A percentile compares a stretch with the other conserved stretches of the same genome.
Conservation (phyloP, 371 early-diverging fungal species). For the Circinella umbellata region DNA sequence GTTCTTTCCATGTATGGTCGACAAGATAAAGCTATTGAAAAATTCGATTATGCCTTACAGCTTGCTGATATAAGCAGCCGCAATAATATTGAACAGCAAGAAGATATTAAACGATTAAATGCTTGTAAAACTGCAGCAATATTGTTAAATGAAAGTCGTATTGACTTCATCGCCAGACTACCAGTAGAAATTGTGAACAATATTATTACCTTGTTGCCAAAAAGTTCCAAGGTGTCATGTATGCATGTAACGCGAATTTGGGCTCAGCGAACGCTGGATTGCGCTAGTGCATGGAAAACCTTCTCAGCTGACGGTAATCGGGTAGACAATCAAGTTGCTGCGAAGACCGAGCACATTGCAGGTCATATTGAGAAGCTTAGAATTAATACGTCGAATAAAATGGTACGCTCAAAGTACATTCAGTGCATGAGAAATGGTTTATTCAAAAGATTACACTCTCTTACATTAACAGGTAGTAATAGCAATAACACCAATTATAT, state of each 20-base stretch:
- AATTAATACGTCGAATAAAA: neutral
- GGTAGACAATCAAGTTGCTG: neutral
- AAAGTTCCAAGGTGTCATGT: neutral
- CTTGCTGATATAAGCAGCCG: too few species aligned
- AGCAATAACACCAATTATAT: too few species aligned
- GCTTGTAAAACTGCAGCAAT: neutral
- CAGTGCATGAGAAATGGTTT: neutral
- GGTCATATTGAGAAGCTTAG: neutral
- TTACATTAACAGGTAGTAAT: constrained; percentile 1
- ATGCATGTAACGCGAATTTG: neutral
- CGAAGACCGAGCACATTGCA: neutral
- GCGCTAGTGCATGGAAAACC: neutral
- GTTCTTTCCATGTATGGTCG: neutral
- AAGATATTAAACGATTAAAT: neutral
- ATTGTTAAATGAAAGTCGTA: neutral
- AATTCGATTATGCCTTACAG: neutral
- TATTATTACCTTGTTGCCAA: neutral
- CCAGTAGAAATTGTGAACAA: neutral
- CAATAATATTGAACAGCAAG: neutral
- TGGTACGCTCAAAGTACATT: neutral
- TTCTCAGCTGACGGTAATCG: neutral
- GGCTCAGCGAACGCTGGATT: neutral
- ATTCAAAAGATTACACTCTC: neutral
- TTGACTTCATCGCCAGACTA: neutral
- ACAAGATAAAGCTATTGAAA: neutral